A percentile compares a stretch with the other conserved stretches of the same genome.
Conservation (phyloP, 805 yeast genomes). For the Pichia scutulata region DNA sequence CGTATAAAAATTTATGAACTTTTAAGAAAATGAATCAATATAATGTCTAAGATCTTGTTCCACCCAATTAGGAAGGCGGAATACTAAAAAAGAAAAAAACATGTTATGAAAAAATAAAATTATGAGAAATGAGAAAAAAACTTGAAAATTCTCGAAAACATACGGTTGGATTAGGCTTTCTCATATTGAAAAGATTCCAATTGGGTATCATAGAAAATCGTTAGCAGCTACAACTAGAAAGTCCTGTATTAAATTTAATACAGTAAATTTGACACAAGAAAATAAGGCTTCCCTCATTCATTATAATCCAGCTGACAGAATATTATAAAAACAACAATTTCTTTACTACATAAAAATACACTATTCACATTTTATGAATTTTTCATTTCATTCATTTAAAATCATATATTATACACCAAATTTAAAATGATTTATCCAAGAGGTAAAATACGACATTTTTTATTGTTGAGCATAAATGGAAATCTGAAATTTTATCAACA, state of each 20-base stretch:
- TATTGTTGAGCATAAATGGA: not conserved
- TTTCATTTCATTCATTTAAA: not conserved
- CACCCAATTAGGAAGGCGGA: not conserved
- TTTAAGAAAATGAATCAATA: not conserved
- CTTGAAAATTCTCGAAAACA: not conserved
- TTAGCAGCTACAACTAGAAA: not conserved
- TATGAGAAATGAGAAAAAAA: not conserved
- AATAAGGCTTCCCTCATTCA: not conserved
- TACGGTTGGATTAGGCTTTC: not conserved
- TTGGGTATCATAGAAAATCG: not conserved
- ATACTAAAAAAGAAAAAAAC: not conserved
- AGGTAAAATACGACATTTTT: conserved; percentile 5
- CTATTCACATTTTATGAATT: not conserved
- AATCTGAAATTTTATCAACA: not conserved
- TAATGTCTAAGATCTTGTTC: no score
- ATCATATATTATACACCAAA: not conserved
- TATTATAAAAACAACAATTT: not conserved
- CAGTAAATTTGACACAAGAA: not conserved
- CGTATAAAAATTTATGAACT: not conserved
- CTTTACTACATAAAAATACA: not conserved
- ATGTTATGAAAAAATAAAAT: not conserved
- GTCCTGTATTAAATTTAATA: not conserved
- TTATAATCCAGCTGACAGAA: not conserved
- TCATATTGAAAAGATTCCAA: not conserved
- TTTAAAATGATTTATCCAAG: not conserved